Evolutionary conservation across 2,329 filamentous ascomycete genomes (phyloP).

Genomic region (Kalmusia sp.): DNA sequence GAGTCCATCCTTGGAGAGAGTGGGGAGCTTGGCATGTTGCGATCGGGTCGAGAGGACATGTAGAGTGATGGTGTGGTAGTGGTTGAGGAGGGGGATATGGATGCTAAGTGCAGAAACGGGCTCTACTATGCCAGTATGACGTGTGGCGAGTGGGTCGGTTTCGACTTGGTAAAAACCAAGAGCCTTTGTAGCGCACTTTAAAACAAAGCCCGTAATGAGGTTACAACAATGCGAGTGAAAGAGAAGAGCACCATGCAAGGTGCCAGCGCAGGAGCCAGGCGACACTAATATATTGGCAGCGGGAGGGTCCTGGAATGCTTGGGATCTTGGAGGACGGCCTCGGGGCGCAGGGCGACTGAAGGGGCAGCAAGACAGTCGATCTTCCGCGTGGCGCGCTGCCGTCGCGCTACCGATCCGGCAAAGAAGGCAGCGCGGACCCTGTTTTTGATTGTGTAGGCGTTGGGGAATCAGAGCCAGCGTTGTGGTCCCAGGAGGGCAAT

Average conservation of each 20-base stretch:
- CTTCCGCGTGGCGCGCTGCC: slow-evolving; percentile 34
- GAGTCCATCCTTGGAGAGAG: slow-evolving; percentile 45
- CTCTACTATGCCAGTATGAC: slow-evolving; percentile 29
- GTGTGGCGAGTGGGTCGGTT: slow-evolving; percentile 27
- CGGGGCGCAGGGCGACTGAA: slow-evolving; percentile 35
- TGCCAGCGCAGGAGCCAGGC: slow-evolving; percentile 22
- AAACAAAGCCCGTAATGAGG: background rate
- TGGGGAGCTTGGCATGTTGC: slow-evolving; percentile 43
- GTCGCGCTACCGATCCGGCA: slow-evolving; percentile 33
- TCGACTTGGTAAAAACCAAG: background rate
- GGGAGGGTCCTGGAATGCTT: slow-evolving; percentile 41
- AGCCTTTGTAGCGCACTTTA: background rate
- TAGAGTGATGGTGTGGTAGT: background rate
- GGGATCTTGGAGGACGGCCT: slow-evolving; percentile 21
- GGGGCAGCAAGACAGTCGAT: slow-evolving; percentile 42
- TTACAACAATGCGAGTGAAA: slow-evolving; percentile 11
- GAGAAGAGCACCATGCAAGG: slow-evolving; percentile 24
- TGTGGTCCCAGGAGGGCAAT: slow-evolving; percentile 23
- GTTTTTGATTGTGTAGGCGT: slow-evolving; percentile 26
- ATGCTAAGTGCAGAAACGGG: slow-evolving; percentile 17
- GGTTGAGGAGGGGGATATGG: background rate
- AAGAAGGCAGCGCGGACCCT: slow-evolving; percentile 35
- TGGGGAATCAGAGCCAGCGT: slow-evolving; percentile 15
- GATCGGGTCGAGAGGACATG: slow-evolving; percentile 38
- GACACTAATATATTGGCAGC: slow-evolving; percentile 42